Evolutionary conservation across 2,329 filamentous ascomycete genomes (phyloP), one percentile per base, ranked within the genome.

Genomic region (Teratosphaeriaceae sp.): DNA sequence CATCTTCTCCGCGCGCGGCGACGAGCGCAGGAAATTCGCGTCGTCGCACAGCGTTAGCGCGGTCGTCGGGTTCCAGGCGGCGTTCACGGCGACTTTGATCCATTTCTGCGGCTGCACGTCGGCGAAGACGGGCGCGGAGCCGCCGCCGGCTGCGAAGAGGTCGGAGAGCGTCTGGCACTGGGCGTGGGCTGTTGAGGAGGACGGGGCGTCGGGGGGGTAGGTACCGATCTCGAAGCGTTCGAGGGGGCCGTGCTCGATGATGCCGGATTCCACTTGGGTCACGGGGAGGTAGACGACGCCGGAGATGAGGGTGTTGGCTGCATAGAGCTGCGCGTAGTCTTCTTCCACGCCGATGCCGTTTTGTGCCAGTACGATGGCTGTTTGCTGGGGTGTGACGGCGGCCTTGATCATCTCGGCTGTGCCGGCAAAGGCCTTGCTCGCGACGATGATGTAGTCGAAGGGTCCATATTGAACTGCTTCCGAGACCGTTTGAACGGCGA

Each of bases 331-430:
- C 0, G 61, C 54, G 37, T 79, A 80, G 7, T 76, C 71, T 7
- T 73, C 68, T 53, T 82, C 79, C 44, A 80, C 79, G 0, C 68
- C 71, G 30, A 82, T 74, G 0, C 79, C 79, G 50, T 82, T 82
- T 47, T 82, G 78, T 5, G 79, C 69, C 0, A 82, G 69, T 2
- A 76, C 75, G 23, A 82, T 73, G 0, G 72, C 70, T 0, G 76
- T 80, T 34, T 64, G 46, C 2, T 56, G 53, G 0, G 57, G 61
- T 1, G 47, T 53, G 4, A 74, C 60, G 3, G 64, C 70, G 1
- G 67, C 63, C 8, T 53, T 51, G 38, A 74, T 66, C 26, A 65
- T 43, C 9, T 60, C 55, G 2, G 63, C 55, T 5, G 63, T 56
- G 11, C 54, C 64, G 3, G 67, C 67, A 38, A 72, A 67, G 13